A percentile compares a stretch with the other conserved stretches of the same genome.
These are phyloP conservation scores for Chlamydomonas schloesseri DNA, from an alignment of 139 green algal species.

Conservation along the genomic window DNA sequence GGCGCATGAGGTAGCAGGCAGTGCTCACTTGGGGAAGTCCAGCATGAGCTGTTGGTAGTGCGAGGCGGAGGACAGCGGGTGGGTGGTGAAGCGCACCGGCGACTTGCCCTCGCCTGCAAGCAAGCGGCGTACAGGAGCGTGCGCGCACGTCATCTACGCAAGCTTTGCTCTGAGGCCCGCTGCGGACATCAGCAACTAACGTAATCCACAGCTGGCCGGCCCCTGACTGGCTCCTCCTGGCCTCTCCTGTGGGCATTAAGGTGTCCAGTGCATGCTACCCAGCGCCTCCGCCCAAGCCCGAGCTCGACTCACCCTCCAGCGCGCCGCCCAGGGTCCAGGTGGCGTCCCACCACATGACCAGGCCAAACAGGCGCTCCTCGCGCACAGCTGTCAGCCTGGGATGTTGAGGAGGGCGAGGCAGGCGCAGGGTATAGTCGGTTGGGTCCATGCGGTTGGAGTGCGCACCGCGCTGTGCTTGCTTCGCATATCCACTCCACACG, in stretches of 20 bases:
- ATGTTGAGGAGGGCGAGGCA: too few relatives aligned
- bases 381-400: conserved; percentile 3
- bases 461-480: too few relatives aligned
- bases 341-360: conserved; percentile 38
- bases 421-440: too few relatives aligned
- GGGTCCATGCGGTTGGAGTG: too few relatives aligned
- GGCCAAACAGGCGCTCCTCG: conserved; percentile 38
- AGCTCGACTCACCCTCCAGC: background rate
- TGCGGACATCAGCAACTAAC: too few relatives aligned
- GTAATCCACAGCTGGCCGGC: too few relatives aligned
- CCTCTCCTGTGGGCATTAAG: background rate
- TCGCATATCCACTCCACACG: too few relatives aligned
- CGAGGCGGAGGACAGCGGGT: background rate
- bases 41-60: conserved; percentile 44
- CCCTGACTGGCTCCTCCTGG: too few relatives aligned
- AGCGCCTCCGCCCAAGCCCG: background rate
- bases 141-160: too few relatives aligned
- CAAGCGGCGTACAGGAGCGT: background rate
- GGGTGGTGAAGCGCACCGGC: conserved; percentile 8
- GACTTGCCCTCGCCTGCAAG: conserved; percentile 15
- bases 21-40: conserved; percentile 23
- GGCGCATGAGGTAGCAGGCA: too few relatives aligned
- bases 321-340: conserved; percentile 19
- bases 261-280: background rate
- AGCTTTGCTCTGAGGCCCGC: too few relatives aligned